These are phyloP conservation scores for Teratosphaeria gauchensis DNA, from an alignment of 2,329 filamentous ascomycete species.

Conservation along the genomic window DNA sequence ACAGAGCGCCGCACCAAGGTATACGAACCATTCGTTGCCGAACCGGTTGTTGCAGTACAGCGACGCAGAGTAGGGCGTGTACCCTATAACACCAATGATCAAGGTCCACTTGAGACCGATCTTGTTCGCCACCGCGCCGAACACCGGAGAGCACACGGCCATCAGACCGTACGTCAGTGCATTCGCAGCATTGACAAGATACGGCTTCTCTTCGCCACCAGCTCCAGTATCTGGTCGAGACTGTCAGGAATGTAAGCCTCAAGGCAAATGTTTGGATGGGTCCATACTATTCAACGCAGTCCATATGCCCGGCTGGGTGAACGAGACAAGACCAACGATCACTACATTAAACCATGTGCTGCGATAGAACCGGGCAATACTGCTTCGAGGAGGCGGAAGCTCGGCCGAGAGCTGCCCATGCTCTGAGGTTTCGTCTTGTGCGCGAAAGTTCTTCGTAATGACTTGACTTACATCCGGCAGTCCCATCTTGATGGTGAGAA, in stretches of 20 bases:
- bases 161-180: constrained; percentile 63
- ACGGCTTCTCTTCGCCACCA: constrained; percentile 55
- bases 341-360: background rate
- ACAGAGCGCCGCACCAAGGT: constrained; percentile 61
- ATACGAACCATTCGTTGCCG: constrained; percentile 59
- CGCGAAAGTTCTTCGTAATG: background rate
- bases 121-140: constrained; percentile 52
- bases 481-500: background rate
- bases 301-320: background rate
- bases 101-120: constrained; percentile 63
- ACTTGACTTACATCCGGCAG: background rate
- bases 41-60: constrained; percentile 65
- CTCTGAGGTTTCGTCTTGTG: background rate
- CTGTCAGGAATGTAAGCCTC: background rate
- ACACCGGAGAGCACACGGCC: constrained; percentile 60
- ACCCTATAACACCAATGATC: constrained; percentile 61
- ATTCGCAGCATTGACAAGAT: constrained; percentile 61
- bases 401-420: background rate
- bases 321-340: background rate
- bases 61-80: constrained; percentile 60
- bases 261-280: too few relatives aligned
- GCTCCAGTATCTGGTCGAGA: constrained; percentile 40
- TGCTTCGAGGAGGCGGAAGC: background rate
- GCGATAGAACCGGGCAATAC: background rate
- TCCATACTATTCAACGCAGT: background rate